Conservation (phyloP, 495 filamentous ascomycete species). For the Talaromyces nanjingensis region DNA sequence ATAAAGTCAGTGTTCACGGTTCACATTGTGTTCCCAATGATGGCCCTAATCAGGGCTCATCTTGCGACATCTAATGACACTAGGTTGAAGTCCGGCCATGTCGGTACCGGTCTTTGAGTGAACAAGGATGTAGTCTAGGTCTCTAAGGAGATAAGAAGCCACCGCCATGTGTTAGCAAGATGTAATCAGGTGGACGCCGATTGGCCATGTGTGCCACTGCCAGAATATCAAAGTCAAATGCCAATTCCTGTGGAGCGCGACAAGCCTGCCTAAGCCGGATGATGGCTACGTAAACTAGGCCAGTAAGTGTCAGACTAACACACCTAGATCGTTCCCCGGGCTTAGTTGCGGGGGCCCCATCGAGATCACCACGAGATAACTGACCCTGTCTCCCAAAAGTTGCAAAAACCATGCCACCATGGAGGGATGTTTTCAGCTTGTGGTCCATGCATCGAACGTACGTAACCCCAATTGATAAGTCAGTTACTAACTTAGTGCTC, state of each 20-base stretch:
- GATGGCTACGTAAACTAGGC: background rate
- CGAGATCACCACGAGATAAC: background rate
- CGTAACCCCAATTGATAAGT: background rate
- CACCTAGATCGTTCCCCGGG: background rate
- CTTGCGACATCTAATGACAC: background rate
- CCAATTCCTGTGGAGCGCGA: background rate
- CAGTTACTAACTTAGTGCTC: background rate
- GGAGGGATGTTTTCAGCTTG: background rate
- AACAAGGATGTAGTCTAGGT: background rate
- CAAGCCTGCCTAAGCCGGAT: background rate
- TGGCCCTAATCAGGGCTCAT: background rate
- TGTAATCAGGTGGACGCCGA: background rate
- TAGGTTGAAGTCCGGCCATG: background rate
- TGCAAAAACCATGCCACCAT: background rate
- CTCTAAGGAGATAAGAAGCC: background rate
- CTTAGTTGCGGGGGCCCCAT: background rate
- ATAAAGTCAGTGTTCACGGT: background rate
- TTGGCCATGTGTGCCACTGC: background rate
- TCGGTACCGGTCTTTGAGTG: background rate
- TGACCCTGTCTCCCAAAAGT: background rate
- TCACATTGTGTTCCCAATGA: background rate
- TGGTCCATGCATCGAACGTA: background rate
- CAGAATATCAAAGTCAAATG: background rate
- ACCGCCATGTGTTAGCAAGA: background rate
- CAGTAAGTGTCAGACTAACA: background rate